These are phyloP conservation scores for Xylaria sp. DNA, from an alignment of 2,329 filamentous ascomycete species.

Conservation along the genomic window DNA sequence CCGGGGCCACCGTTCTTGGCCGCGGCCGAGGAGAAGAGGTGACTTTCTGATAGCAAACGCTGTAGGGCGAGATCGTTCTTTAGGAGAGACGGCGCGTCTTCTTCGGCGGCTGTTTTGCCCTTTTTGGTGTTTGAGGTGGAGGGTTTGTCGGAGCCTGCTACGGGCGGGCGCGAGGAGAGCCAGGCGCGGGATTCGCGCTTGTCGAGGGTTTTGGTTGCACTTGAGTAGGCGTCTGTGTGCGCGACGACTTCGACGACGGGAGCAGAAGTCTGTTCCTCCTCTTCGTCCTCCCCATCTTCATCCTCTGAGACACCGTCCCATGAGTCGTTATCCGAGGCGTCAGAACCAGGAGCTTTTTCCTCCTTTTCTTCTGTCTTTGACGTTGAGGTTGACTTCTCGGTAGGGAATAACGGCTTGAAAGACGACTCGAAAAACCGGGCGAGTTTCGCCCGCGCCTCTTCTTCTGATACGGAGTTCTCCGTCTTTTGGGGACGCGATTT, in stretches of 20 bases:
- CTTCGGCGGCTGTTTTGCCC: conserved; percentile 42
- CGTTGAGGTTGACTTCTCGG: conserved; percentile 18
- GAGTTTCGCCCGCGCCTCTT: conserved; percentile 68
- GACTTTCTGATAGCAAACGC: conserved; percentile 73
- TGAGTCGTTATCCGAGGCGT: conserved; percentile 16
- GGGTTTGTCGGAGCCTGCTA: conserved; percentile 24
- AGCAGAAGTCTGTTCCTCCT: conserved; percentile 18
- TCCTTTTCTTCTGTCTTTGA: conserved; percentile 31
- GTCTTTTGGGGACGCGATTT: conserved; percentile 35
- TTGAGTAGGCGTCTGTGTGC: conserved; percentile 42
- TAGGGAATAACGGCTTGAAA: conserved; percentile 63
- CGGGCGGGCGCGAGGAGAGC: conserved; percentile 48
- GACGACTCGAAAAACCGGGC: conserved; percentile 80
- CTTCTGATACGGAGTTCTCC: conserved; percentile 33
- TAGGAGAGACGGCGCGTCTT: conserved; percentile 63
- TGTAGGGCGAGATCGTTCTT: conserved; percentile 92
- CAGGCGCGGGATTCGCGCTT: conserved; percentile 72
- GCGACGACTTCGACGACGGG: conserved; percentile 56
- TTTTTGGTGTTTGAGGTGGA: conserved; percentile 26
- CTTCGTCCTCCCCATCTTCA: conserved; percentile 29
- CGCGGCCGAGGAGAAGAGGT: conserved; percentile 40
- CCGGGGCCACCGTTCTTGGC: conserved; percentile 25
- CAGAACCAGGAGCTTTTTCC: conserved; percentile 18
- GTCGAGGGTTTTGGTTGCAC: conserved; percentile 43
- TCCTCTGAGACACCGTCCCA: conserved; percentile 45